A percentile compares a stretch with the other conserved stretches of the same genome.
These are phyloP conservation scores for Crithidia bombi DNA, from an alignment of 208 protist genomes.

Conservation along the genomic window DNA sequence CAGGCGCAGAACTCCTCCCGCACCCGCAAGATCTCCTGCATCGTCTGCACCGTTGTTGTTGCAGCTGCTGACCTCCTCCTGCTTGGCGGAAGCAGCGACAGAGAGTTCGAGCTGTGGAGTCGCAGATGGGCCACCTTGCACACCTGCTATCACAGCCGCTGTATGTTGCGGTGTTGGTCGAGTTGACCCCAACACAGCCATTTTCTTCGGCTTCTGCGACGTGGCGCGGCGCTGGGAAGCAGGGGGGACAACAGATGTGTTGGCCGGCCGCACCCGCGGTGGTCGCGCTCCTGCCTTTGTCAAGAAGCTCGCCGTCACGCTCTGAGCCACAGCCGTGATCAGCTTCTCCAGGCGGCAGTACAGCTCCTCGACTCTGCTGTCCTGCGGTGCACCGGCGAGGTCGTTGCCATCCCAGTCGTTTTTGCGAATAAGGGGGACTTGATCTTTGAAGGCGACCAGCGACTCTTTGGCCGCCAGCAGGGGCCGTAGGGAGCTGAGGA, in stretches of 20 bases:
- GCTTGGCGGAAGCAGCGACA: background rate
- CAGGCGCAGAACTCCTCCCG: constrained; percentile 1
- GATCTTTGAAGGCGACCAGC: constrained; percentile 32
- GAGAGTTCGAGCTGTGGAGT: background rate
- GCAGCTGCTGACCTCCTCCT: background rate
- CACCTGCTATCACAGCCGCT: background rate
- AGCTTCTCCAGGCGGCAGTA: constrained; percentile 41
- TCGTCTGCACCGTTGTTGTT: background rate
- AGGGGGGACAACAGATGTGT: constrained; percentile 1
- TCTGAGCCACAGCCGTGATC: constrained; percentile 64
- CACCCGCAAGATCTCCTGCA: background rate
- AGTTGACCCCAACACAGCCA: too few species aligned
- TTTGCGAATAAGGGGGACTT: constrained; percentile 44
- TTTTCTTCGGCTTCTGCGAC: background rate
- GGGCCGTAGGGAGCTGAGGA: constrained; percentile 51
- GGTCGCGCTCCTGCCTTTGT: constrained; percentile 34
- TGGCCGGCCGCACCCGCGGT: constrained; percentile 9
- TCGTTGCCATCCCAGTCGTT: constrained; percentile 66
- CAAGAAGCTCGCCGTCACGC: constrained; percentile 65
- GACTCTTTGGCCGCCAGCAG: constrained; percentile 50
- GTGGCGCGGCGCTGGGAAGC: background rate
- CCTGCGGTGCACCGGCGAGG: constrained; percentile 55
- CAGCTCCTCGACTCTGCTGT: constrained; percentile 46
- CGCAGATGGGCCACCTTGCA: background rate
- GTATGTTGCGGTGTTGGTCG: background rate